Percentiles rank a stretch among this genome's conserved stretches.
Evolutionary conservation across 352 stramenopile genomes (phyloP).

Genomic region (Plasmopara viticola): DNA sequence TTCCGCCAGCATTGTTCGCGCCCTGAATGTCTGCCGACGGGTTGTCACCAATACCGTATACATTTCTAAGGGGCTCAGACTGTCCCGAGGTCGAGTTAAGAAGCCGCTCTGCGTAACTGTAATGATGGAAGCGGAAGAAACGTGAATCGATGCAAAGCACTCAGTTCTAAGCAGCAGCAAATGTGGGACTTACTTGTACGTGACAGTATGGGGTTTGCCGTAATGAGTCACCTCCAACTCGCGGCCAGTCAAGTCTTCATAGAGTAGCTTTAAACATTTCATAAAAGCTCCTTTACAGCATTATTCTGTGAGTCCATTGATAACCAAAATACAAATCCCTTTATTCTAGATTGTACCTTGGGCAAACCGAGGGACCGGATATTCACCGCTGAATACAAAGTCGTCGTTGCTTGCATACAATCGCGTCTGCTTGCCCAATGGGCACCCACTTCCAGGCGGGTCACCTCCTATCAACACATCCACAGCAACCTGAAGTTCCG

Average conservation of each 20-base stretch:
- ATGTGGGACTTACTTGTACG: slow-evolving; percentile 58
- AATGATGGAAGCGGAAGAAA: neutral
- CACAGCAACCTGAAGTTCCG: slow-evolving; percentile 83
- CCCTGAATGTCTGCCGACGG: slow-evolving; percentile 81
- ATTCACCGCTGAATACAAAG: slow-evolving; percentile 81
- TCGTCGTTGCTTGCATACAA: slow-evolving; percentile 85
- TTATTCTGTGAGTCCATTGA: neutral
- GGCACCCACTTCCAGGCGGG: slow-evolving; percentile 50
- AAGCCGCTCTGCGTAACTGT: slow-evolving; percentile 62
- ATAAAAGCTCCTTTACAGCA: slow-evolving; percentile 55
- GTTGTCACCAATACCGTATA: slow-evolving; percentile 89
- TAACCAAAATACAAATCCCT: neutral
- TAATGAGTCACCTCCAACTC: slow-evolving; percentile 70
- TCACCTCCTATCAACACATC: slow-evolving; percentile 85
- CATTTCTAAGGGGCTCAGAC: slow-evolving; percentile 37
- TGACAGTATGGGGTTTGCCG: slow-evolving; percentile 80
- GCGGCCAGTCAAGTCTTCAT: slow-evolving; percentile 58
- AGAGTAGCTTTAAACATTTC: slow-evolving; percentile 63
- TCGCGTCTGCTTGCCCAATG: slow-evolving; percentile 55
- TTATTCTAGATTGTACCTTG: slow-evolving; percentile 34
- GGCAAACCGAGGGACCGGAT: slow-evolving; percentile 78
- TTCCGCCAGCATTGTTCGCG: slow-evolving; percentile 72
- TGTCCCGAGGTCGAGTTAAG: slow-evolving; percentile 49
- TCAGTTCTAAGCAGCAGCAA: neutral
- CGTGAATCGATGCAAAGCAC: neutral